A percentile compares a stretch with the other conserved stretches of the same genome.
These are phyloP conservation scores for Alternaria hordeiaustralica DNA, from an alignment of 2,329 filamentous ascomycete genomes.

Conservation along the genomic window DNA sequence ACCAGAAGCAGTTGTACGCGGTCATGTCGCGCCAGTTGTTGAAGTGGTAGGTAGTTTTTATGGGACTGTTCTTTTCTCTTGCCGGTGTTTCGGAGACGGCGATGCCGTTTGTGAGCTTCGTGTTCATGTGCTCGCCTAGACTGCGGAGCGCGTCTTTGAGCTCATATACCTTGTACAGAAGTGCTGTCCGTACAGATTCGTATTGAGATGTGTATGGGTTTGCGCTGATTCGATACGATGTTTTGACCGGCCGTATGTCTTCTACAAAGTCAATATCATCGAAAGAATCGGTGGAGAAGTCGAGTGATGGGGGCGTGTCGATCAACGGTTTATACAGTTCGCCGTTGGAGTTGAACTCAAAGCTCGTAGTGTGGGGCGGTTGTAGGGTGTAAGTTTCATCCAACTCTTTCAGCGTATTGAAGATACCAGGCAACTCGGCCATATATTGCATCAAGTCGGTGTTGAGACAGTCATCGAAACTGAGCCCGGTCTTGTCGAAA, in stretches of 20 bases:
- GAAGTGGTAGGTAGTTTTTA: conserved; percentile 38
- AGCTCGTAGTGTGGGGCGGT: not conserved
- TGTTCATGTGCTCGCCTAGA: conserved; percentile 26
- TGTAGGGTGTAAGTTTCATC: conserved; percentile 2
- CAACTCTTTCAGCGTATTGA: conserved; percentile 35
- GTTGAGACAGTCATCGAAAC: conserved; percentile 35
- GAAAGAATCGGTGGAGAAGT: conserved; percentile 26
- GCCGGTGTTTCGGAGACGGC: conserved; percentile 28
- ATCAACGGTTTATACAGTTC: conserved; percentile 8
- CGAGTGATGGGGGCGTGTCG: conserved; percentile 27
- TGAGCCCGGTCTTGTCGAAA: conserved; percentile 39
- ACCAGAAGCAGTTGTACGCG: conserved; percentile 43
- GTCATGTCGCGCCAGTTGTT: conserved; percentile 39
- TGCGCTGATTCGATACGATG: not conserved
- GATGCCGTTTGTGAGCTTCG: conserved; percentile 30
- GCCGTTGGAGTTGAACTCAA: conserved; percentile 8
- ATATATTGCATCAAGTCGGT: conserved; percentile 38
- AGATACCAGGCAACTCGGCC: conserved; percentile 35
- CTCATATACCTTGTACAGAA: conserved; percentile 31
- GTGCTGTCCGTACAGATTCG: conserved; percentile 12
- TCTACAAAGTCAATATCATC: conserved; percentile 19
- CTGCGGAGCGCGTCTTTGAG: conserved; percentile 32
- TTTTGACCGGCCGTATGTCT: conserved; percentile 16
- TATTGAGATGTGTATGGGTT: not conserved
- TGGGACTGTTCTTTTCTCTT: conserved; percentile 24